A percentile compares a stretch with the other conserved stretches of the same genome.
phyloP scores from a whole-genome alignment of 2,329 filamentous ascomycete species.

The Volutella citrinella region DNA sequence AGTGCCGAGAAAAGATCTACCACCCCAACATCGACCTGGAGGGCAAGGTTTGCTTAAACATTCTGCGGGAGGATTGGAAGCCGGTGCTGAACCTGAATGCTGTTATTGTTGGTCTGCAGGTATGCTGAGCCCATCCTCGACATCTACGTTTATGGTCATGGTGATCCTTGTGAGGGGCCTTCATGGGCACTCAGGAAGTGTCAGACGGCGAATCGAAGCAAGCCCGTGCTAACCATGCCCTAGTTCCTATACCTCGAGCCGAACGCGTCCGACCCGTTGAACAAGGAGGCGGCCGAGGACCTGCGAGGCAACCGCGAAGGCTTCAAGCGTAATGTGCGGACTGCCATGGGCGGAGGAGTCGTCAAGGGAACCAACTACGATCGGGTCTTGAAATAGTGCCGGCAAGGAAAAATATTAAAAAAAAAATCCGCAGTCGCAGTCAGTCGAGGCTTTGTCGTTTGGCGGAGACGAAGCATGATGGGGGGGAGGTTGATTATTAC shows the following conservation, averaged over 20 bases:
- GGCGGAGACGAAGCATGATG: conserved; percentile 1
- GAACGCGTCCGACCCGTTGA: conserved; percentile 94
- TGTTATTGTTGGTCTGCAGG: conserved; percentile 90
- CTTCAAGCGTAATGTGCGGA: conserved; percentile 88
- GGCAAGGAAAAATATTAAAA: no score
- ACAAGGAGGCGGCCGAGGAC: conserved; percentile 96
- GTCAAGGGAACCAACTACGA: conserved; percentile 76
- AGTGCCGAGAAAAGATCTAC: conserved; percentile 97
- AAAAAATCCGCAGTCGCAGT: no score
- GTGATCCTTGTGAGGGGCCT: no score
- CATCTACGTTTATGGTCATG: no score
- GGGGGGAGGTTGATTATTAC: conserved; percentile 1
- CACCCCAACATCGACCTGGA: conserved; percentile 98
- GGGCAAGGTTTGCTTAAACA: conserved; percentile 97
- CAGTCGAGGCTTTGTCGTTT: not conserved
- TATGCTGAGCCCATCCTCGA: no score
- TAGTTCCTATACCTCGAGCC: conserved; percentile 97
- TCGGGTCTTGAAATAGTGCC: conserved; percentile 66
- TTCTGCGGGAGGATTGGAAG: conserved; percentile 97
- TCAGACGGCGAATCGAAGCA: not conserved
- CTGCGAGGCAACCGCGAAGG: conserved; percentile 78
- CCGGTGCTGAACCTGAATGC: conserved; percentile 95
- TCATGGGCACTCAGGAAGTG: not conserved
- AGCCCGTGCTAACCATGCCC: conserved; percentile 16
- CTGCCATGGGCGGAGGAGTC: conserved; percentile 75